These are phyloP conservation scores for Ogataea haglerorum DNA, from an alignment of 805 yeast genomes.

Conservation along the genomic window DNA sequence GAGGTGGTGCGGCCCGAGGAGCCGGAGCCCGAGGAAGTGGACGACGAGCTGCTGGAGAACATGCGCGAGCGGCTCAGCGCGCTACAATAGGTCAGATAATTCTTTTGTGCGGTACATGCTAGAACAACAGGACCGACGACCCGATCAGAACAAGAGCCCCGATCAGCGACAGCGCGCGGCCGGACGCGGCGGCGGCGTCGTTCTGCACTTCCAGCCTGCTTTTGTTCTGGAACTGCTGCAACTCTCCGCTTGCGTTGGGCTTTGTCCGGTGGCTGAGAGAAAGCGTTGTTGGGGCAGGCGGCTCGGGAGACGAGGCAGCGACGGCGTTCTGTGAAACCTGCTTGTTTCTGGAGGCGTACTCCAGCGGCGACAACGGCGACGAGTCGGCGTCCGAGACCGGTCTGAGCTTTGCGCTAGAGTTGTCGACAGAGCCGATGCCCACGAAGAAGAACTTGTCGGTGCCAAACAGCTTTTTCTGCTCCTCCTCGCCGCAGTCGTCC, in stretches of 20 bases:
- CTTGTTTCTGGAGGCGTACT: constrained; percentile 1
- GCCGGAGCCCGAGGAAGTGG: constrained; percentile 50
- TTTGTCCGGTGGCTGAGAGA: background rate
- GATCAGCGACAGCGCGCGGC: constrained; percentile 18
- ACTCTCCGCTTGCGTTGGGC: constrained; percentile 3
- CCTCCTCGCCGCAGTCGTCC: constrained; percentile 18
- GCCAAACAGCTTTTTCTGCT: constrained; percentile 18
- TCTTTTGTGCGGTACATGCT: background rate
- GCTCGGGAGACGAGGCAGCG: background rate
- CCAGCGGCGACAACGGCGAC: constrained; percentile 2
- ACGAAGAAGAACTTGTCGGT: constrained; percentile 28
- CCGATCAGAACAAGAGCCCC: constrained; percentile 24
- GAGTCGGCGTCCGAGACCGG: background rate
- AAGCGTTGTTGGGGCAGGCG: constrained; percentile 1
- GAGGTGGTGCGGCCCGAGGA: constrained; percentile 17
- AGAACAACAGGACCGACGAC: constrained; percentile 20
- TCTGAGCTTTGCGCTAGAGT: background rate
- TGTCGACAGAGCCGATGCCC: constrained; percentile 26
- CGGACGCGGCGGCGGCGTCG: constrained; percentile 8
- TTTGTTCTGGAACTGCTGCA: constrained; percentile 19
- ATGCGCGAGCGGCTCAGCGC: constrained; percentile 91
- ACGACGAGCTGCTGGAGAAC: constrained; percentile 69
- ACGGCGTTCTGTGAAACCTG: background rate
- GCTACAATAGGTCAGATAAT: constrained; percentile 51
- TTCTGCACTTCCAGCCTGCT: constrained; percentile 10